Base-by-base conservation (phyloP, 2,329 filamentous ascomycete genomes). In the Cercospora sp. region DNA sequence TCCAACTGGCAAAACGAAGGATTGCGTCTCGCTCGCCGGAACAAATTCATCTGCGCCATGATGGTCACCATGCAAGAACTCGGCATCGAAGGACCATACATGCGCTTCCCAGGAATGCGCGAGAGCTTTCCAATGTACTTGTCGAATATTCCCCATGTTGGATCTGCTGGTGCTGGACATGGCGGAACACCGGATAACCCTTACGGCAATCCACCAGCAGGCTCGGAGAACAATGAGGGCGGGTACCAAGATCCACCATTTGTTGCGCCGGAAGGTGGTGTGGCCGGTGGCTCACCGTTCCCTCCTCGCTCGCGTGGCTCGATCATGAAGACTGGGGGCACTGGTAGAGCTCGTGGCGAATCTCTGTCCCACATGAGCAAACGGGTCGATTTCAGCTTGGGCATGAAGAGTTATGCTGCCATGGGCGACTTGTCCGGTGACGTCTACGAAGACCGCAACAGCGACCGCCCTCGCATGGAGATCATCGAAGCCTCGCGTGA, bases 1-100 rank as follows among this genome's bases (percentile, higher is more conserved):
- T 93, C 91, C 68, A 97, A 94, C 79, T 97, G 91, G 87, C 94
- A 98, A 78, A 97, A 97, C 77, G 94, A 98, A 78, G 85, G 96
- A 55, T 85, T 97, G 26, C 93, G 94, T 81, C 86, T 98, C 2
- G 92, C 91, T 74, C 88, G 94, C 18, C 91, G 95, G 75, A 97
- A 97, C 85, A 95, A 94, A 78, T 97, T 98, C 80, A 93, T 96
- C 72, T 93, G 91, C 71, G 93, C 95, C 70, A 83, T 98, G 76
- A 97, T 97, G 90, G 85, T 91, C 43, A 88, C 92, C 65, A 93
- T 97, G 84, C 87, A 91, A 69, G 88, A 92, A 65, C 85, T 94
- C 62, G 92, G 92, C 67, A 95, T 97, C 78, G 91, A 97, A 83
- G 91, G 91, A 65, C 93, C 93, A 53, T 87, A 89, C 74, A 88